Evolutionary conservation across 306 rosid genomes (phyloP), one percentile per base, ranked within the genome.

Genomic region (Gastrolobium bilobum): DNA sequence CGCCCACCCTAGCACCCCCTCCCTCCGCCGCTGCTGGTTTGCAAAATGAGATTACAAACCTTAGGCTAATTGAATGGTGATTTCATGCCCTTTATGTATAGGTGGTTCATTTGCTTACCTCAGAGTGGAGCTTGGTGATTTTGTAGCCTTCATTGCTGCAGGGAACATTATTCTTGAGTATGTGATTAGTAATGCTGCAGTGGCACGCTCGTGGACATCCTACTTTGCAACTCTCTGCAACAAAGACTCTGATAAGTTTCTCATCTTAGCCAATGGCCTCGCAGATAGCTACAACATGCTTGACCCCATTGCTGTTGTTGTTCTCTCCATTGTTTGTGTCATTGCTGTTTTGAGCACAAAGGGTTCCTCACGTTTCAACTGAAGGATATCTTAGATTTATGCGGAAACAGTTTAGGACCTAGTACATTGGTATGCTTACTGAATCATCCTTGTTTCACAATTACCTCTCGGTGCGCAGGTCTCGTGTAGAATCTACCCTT

Each of bases 41-140:
- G 5, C 7, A 40, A 4, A 48, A 7, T 1, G 48, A 43, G 10
- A 7, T 4, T 51, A 15, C n/a, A 56, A 56, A 56, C 20, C 26
- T 37, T 13, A 7, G 47, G 33, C 39, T 38, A 39, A 59, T 14
- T 56, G 37, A 35, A 20, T 10, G 6, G 0, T 62, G 42, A 33
- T 33, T 26, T 56, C 14, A 43, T 68, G 0, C 1, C 7, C 4
- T 5, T 10, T 1, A 11, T 8, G 4, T 3, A 20, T 34, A 89
- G 98, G 97, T 34, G 98, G 98, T 10, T 94, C 98, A 11, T 94
- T 94, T 61, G 97, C 98, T 1, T 94, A 94, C 78, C 43, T 93
- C 1, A 84, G 98, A 47, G 95, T 93, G 33, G 95, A 93, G 81
- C 93, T 93, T 0, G 97, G 98, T 0, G 98, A 94, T 47, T 91